These are phyloP conservation scores for Cryptococcus hybrid DNA, from an alignment of 1,284 basidiomycete genomes.

Conservation along the genomic window DNA sequence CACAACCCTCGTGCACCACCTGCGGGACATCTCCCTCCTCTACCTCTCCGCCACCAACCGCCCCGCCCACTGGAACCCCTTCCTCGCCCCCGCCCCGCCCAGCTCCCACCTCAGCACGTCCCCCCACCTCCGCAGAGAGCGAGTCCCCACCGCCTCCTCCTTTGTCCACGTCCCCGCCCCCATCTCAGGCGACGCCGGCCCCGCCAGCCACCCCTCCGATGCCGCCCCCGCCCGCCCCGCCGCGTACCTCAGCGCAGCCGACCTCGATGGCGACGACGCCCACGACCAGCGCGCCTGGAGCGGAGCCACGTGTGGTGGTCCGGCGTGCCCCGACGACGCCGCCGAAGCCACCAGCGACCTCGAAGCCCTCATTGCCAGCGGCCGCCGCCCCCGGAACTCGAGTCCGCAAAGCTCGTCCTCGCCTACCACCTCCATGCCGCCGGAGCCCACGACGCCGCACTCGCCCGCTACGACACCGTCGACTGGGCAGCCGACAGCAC, in stretches of 20 bases:
- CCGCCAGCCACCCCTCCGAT: neutral
- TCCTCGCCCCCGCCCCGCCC: slow-evolving; percentile 27
- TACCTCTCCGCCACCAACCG: slow-evolving; percentile 61
- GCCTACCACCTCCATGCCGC: slow-evolving; percentile 77
- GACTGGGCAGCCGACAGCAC: slow-evolving; percentile 52
- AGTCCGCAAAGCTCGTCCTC: slow-evolving; percentile 56
- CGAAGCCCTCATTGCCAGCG: slow-evolving; percentile 3
- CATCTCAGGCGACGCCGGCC: slow-evolving; percentile 9
- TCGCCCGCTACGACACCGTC: slow-evolving; percentile 60
- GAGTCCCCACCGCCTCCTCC: slow-evolving; percentile 19
- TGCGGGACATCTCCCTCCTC: slow-evolving; percentile 44
- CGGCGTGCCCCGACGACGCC: slow-evolving; percentile 28
- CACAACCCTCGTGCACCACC: slow-evolving; percentile 32
- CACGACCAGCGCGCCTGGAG: slow-evolving; percentile 25
- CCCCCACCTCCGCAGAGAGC: slow-evolving; percentile 11
- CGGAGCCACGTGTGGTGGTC: slow-evolving; percentile 23
- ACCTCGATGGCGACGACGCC: slow-evolving; percentile 41
- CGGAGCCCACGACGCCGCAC: slow-evolving; percentile 62
- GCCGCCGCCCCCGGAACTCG: neutral
- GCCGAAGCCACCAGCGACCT: slow-evolving; percentile 25
- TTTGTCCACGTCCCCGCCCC: slow-evolving; percentile 41
- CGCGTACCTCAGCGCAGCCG: slow-evolving; percentile 25
- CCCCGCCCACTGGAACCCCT: slow-evolving; percentile 54
- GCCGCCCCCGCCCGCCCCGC: slow-evolving; percentile 8
- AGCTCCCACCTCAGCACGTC: neutral